Percentiles rank a stretch among this genome's conserved stretches.
Evolutionary conservation across 148 eudicot genomes (phyloP).

Genomic region (Tetragonia tetragonoides): DNA sequence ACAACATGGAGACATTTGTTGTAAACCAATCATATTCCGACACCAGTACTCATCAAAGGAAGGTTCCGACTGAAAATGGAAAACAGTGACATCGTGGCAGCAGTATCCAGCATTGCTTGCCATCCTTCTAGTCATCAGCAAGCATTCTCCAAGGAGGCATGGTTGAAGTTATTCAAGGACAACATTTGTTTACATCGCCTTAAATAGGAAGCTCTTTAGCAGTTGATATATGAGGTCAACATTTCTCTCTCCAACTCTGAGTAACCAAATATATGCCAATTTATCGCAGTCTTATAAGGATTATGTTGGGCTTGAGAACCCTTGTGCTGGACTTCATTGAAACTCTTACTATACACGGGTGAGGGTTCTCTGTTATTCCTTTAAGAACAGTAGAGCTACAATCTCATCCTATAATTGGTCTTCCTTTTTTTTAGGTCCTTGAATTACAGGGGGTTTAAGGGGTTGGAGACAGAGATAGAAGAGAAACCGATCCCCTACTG

Average conservation of each 20-base stretch:
- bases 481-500: too few species aligned
- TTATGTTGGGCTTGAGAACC: slow-evolving; percentile 34
- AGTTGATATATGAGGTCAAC: slow-evolving; percentile 40
- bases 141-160: slow-evolving; percentile 57
- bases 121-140: slow-evolving; percentile 46
- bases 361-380: too few species aligned
- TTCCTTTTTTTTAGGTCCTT: too few species aligned
- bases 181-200: slow-evolving; percentile 39
- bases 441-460: not conserved
- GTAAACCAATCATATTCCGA: slow-evolving; percentile 46
- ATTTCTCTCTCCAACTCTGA: slow-evolving; percentile 32
- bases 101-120: slow-evolving; percentile 48
- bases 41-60: slow-evolving; percentile 62
- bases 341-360: slow-evolving; percentile 1
- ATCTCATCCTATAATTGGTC: too few species aligned
- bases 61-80: slow-evolving; percentile 62
- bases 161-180: slow-evolving; percentile 53
- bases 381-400: too few species aligned
- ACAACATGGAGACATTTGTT: slow-evolving; percentile 73
- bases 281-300: slow-evolving; percentile 53
- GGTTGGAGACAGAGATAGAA: too few species aligned
- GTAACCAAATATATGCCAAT: slow-evolving; percentile 40
- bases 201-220: slow-evolving; percentile 40
- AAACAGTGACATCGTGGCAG: slow-evolving; percentile 42
- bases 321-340: slow-evolving; percentile 9